Base-by-base conservation (phyloP, 306 rosid species). In the Neltuma alba region DNA sequence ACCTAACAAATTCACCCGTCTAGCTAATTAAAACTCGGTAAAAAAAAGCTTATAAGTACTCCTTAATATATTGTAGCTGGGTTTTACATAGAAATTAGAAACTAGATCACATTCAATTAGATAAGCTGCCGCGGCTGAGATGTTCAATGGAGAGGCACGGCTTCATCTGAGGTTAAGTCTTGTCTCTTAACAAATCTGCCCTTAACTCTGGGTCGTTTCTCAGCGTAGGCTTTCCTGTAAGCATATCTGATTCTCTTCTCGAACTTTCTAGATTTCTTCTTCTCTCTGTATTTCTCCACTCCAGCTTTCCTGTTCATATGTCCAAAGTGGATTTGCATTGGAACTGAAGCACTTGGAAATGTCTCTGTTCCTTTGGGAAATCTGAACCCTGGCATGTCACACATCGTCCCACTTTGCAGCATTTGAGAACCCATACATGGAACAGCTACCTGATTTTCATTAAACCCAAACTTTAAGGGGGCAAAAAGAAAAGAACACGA, bases 251-350 rank as follows among this genome's bases (percentile, higher is more conserved):
- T 74, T 40, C 55, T 55, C 78, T 57, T 74, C 69, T 74, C 78
- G 15, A 74, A 74, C 68, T 57, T 74, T 31, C 78, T 74, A 0
- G 78, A 74, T 16, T 74, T 74, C 64, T 27, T 74, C 65, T 74
- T 74, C 69, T 57, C 69, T 57, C 78, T 74, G 69, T 74, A 74
- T 27, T 74, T 72, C 20, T 62, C 74, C 36, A 72, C 68, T 37
- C 78, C 69, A 37, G 68, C 78, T 74, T 38, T 74, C 69, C 78
- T 74, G 69, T 58, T 74, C 78, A 74, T 74, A 34, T 57, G 40
- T 4, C 54, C 68, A 37, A 55, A 25, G 18, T 23, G 68, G 18
- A 57, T n/a, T 16, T 74, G 69, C 78, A 37, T 74, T 55, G 78
- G 28, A 74, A 57, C 69, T 38, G 78, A 57, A 37, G 9, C 16